A percentile compares a stretch with the other conserved stretches of the same genome.
These are phyloP conservation scores for Amborella trichopoda DNA, from an alignment of 164 flowering plant species.

Conservation along the genomic window DNA sequence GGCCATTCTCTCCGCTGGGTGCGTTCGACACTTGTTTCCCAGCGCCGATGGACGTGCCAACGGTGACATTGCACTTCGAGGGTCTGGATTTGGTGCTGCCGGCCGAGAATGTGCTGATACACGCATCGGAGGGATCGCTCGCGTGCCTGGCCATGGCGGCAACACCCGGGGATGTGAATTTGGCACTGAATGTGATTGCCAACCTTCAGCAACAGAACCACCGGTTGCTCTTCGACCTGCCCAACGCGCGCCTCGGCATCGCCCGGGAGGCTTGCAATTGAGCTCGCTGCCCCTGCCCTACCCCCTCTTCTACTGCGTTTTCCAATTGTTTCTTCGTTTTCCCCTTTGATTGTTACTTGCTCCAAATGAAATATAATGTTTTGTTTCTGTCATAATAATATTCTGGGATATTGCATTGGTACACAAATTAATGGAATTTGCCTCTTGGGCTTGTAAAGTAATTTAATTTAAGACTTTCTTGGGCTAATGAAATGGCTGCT, in stretches of 20 bases:
- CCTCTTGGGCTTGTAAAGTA: too few species aligned
- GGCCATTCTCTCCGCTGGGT: conserved; percentile 46
- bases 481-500: too few species aligned
- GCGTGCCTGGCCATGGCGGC: conserved; percentile 91
- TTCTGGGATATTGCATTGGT: too few species aligned
- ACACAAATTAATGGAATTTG: too few species aligned
- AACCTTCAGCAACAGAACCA: conserved; percentile 87
- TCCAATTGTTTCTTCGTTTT: too few species aligned
- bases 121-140: conserved; percentile 51
- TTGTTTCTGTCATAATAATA: too few species aligned
- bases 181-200: conserved; percentile 72
- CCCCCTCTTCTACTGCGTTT: too few species aligned
- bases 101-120: conserved; percentile 67
- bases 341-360: too few species aligned
- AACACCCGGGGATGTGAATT: conserved; percentile 57
- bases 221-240: conserved; percentile 54
- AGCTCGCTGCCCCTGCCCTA: too few species aligned
- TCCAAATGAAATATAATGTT: too few species aligned
- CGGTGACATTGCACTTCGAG: conserved; percentile 47
- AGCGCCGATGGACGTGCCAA: conserved; percentile 28
- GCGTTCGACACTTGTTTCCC: conserved; percentile 82
- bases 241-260: conserved; percentile 65
- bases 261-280: conserved; percentile 72
- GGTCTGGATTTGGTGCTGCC: conserved; percentile 64
- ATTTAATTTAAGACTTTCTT: too few species aligned